Evolutionary conservation across 2,329 filamentous ascomycete genomes (phyloP), one percentile per base, ranked within the genome.

Genomic region (Aciculosporium take): DNA sequence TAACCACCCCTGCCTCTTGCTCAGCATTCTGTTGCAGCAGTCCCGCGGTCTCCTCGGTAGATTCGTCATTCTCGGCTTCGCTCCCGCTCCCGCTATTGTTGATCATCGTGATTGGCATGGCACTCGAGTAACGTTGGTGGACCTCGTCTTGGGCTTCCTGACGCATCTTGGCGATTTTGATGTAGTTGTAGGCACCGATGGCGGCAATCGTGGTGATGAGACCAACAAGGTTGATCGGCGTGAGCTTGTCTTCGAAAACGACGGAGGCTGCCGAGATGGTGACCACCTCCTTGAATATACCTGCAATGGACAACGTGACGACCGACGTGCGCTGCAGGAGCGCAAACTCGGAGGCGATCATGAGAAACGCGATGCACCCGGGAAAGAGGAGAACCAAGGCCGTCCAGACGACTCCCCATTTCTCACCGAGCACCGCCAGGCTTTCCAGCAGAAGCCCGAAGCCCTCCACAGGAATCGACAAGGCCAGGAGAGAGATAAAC

Each of bases 241-340:
- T 95, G 35, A 98, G 74, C 37, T 74, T 76, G 57, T 98, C 91
- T 52, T 91, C 75, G 66, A 95, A 98, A 4, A 94, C 78, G 23
- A 93, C 60, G 7, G 86, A 83, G 0, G 89, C 89, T 1, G 86
- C 87, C 31, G 77, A 81, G 54, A 98, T 96, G 12, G 91, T 98
- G 42, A 98, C 80, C 31, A 96, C 91, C 65, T 98, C 91, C 60
- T 98, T 98, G 71, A 98, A 96, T 47, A 98, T 96, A 46, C 91
- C 91, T 47, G 88, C 94, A 51, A 98, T 95, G 39, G 84, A 93
- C 35, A 98, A 72, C 0, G 91, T 96, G 39, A 98, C 91, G 40
- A 98, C 91, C 1, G 84, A 93, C 1, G 89, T 96, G 37, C 91
- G 84, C 66, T 95, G 83, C 50, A 98, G 74, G 46, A 98, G 74